phyloP scores from a whole-genome alignment of 2,329 filamentous ascomycete genomes.

The Neocatenulostroma microsporum region DNA sequence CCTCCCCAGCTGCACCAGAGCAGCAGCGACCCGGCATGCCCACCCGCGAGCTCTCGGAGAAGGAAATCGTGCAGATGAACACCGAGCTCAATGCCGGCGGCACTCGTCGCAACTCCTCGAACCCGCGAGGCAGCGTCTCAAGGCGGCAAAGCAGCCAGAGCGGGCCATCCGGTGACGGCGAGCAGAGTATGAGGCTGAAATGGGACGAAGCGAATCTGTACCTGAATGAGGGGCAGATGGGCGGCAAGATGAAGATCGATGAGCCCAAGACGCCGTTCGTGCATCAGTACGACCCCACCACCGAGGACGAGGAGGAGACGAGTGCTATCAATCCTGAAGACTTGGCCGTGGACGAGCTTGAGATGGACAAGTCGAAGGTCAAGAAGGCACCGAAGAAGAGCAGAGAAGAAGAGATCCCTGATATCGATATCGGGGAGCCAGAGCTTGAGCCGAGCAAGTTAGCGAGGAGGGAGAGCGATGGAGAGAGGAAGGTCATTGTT shows the following conservation, averaged over 20 bases:
- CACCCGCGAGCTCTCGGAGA: constrained; percentile 56
- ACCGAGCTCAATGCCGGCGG: constrained; percentile 83
- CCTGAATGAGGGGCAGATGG: constrained; percentile 91
- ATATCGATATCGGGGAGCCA: constrained; percentile 83
- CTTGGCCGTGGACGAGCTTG: constrained; percentile 60
- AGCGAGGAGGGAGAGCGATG: constrained; percentile 29
- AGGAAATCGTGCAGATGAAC: constrained; percentile 88
- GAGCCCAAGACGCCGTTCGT: constrained; percentile 98
- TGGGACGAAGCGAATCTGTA: constrained; percentile 99
- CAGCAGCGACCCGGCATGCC: constrained; percentile 31
- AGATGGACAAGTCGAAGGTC: constrained; percentile 40
- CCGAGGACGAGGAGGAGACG: constrained; percentile 73
- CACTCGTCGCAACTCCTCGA: constrained; percentile 73
- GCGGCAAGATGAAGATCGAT: constrained; percentile 95
- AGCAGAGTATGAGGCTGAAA: constrained; percentile 69
- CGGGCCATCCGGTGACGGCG: constrained; percentile 30
- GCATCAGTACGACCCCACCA: constrained; percentile 74
- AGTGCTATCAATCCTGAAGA: constrained; percentile 60
- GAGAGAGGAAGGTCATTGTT: constrained; percentile 75
- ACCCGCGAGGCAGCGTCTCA: constrained; percentile 57
- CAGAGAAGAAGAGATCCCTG: constrained; percentile 80
- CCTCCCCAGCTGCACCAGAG: constrained; percentile 17
- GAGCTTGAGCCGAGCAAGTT: constrained; percentile 48
- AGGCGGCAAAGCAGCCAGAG: constrained; percentile 58
- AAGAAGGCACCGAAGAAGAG: constrained; percentile 35